Percentiles rank a stretch among this genome's conserved stretches.
These are phyloP conservation scores for Lunasporangiospora selenospora DNA, from an alignment of 192 early-diverging fungal species.

Conservation along the genomic window DNA sequence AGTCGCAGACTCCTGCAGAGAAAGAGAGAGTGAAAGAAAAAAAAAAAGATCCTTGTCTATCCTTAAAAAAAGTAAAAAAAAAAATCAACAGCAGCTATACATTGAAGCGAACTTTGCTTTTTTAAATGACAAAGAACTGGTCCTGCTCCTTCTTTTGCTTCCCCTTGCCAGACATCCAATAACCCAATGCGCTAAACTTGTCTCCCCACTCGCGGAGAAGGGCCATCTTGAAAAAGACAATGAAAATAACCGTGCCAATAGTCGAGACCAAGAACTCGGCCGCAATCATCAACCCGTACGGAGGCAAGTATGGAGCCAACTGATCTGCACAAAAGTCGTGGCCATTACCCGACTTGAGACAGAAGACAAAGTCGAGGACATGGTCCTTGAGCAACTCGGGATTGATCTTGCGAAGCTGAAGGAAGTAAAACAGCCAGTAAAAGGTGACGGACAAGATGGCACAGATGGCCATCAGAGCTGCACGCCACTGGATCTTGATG, in stretches of 20 bases:
- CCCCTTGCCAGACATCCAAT: constrained; percentile 31
- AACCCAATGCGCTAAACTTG: constrained; percentile 47
- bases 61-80: not conserved
- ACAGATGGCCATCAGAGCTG: constrained; percentile 52
- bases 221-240: constrained; percentile 54
- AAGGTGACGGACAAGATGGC: constrained; percentile 52
- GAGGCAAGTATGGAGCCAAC: constrained; percentile 45
- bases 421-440: constrained; percentile 63
- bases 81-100: not conserved
- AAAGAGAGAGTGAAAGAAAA: not conserved
- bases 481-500: constrained; percentile 62
- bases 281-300: constrained; percentile 52
- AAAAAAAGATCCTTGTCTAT: no score
- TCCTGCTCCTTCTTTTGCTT: constrained; percentile 50
- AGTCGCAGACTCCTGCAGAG: not conserved
- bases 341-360: constrained; percentile 33
- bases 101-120: not conserved
- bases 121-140: constrained; percentile 58
- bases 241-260: constrained; percentile 51
- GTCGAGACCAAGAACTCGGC: constrained; percentile 54
- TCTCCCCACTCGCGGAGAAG: constrained; percentile 55
- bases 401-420: constrained; percentile 44
- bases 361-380: constrained; percentile 41
- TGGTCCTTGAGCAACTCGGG: constrained; percentile 4
- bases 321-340: constrained; percentile 48